Conservation (phyloP, 169 alveolate species). For the Perkinsus olseni region DNA sequence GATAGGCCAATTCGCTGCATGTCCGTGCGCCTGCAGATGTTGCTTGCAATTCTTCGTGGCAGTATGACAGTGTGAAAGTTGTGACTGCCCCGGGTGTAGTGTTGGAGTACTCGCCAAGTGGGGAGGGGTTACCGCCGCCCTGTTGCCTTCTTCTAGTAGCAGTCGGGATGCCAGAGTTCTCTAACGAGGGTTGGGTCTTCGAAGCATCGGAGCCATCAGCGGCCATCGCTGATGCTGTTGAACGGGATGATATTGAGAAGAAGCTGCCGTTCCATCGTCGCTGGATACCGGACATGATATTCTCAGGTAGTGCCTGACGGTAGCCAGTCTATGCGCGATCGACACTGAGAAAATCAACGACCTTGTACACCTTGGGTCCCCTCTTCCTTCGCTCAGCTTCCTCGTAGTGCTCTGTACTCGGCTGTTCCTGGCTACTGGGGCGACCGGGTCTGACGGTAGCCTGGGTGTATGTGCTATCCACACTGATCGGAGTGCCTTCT, state of each 20-base stretch:
- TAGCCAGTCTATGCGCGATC: not conserved
- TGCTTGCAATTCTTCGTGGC: not conserved
- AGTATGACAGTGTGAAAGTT: not conserved
- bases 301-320: not conserved
- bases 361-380: too few relatives aligned
- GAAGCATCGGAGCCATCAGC: not conserved
- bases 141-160: not conserved
- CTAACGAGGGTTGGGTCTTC: not conserved
- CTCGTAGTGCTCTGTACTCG: too few relatives aligned
- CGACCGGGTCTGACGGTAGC: too few relatives aligned
- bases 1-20: not conserved
- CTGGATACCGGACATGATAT: not conserved
- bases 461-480: too few relatives aligned
- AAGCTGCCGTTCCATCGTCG: not conserved
- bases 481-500: too few relatives aligned
- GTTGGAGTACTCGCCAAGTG: not conserved
- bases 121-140: too few relatives aligned
- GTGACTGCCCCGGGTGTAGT: not conserved
- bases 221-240: not conserved
- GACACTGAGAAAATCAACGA: too few relatives aligned
- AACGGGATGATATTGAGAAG: not conserved
- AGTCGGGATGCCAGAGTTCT: not conserved
- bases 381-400: too few relatives aligned
- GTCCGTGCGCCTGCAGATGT: not conserved
- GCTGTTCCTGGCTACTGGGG: too few relatives aligned